Percentiles rank a stretch among this genome's conserved stretches.
These are phyloP conservation scores for Zygosaccharomyces bailii DNA, from an alignment of 805 yeast species.

Conservation along the genomic window DNA sequence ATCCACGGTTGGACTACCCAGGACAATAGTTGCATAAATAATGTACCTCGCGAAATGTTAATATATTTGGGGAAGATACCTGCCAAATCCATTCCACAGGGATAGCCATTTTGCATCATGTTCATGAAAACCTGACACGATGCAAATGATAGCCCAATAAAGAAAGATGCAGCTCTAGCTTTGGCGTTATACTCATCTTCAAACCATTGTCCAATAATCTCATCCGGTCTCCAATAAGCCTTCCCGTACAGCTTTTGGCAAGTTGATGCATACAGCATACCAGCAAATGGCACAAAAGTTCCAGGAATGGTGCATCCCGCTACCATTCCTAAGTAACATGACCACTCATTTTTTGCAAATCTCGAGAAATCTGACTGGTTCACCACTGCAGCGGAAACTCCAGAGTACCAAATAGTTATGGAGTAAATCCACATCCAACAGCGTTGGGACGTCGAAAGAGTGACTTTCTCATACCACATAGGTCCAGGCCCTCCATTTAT, in stretches of 20 bases:
- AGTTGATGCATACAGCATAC: conserved; percentile 39
- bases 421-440: conserved; percentile 43
- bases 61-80: conserved; percentile 37
- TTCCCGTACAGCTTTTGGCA: conserved; percentile 36
- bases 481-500: conserved; percentile 38
- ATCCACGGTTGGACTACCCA: conserved; percentile 43
- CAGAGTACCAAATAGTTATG: conserved; percentile 41
- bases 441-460: conserved; percentile 28
- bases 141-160: conserved; percentile 37
- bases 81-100: conserved; percentile 41
- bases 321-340: conserved; percentile 33
- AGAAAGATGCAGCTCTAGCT: conserved; percentile 42
- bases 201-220: conserved; percentile 41
- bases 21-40: conserved; percentile 34
- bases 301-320: conserved; percentile 38
- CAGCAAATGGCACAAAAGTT: conserved; percentile 40
- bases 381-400: conserved; percentile 39
- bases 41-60: conserved; percentile 38
- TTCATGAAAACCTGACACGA: conserved; percentile 39
- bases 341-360: conserved; percentile 33
- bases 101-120: conserved; percentile 38
- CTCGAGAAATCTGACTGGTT: conserved; percentile 43
- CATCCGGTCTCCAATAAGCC: conserved; percentile 40
- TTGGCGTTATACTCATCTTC: conserved; percentile 34
- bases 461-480: conserved; percentile 28